phyloP scores from a whole-genome alignment of 495 filamentous ascomycete genomes.

The Neurospora hispaniola region DNA sequence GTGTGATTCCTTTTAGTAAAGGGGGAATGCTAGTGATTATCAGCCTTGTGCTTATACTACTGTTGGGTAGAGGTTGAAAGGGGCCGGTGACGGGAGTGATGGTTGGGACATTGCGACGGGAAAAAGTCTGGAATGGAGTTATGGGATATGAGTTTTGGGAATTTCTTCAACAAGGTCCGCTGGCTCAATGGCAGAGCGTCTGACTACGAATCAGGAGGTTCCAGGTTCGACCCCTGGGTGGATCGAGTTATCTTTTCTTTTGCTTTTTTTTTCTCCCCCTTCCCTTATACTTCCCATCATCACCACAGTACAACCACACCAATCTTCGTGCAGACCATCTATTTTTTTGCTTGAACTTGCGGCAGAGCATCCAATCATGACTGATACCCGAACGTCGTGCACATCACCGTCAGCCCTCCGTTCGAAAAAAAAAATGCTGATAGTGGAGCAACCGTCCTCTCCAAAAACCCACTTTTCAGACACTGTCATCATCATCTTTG shows the following conservation, averaged over 20 bases:
- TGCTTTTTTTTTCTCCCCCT: background rate
- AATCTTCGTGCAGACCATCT: too few species aligned
- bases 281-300: background rate
- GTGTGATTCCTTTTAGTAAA: conserved; percentile 3
- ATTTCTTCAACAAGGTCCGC: background rate
- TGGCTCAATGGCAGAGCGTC: background rate
- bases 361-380: background rate
- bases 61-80: background rate
- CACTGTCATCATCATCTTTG: background rate
- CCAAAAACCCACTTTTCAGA: background rate
- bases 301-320: too few species aligned
- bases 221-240: background rate
- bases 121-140: background rate
- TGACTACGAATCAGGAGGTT: background rate
- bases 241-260: background rate
- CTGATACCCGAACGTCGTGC: background rate
- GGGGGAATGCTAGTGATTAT: conserved; percentile 9
- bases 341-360: background rate
- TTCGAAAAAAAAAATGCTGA: background rate
- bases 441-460: background rate
- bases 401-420: background rate
- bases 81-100: background rate
- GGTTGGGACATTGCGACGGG: background rate
- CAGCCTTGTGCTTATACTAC: conserved; percentile 16
- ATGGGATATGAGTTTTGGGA: background rate